phyloP scores from a whole-genome alignment of 805 yeast species.

The Starmerella stellata region DNA sequence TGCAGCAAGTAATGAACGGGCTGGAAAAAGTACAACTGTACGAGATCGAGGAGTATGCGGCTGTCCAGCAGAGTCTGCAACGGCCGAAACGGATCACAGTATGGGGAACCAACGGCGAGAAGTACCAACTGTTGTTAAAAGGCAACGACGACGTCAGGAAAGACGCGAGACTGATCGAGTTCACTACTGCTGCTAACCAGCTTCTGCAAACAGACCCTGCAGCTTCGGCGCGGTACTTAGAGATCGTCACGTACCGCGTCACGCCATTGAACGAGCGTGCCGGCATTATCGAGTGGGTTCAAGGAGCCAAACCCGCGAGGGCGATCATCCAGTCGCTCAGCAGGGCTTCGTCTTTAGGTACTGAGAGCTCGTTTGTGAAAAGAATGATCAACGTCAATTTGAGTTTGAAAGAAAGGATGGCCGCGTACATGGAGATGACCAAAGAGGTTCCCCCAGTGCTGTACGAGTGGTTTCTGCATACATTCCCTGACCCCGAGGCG shows the following conservation, averaged over 20 bases:
- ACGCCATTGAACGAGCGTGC: slow-evolving; percentile 68
- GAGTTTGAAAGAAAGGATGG: slow-evolving; percentile 18
- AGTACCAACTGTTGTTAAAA: slow-evolving; percentile 63
- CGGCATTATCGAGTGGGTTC: slow-evolving; percentile 86
- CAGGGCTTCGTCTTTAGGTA: slow-evolving; percentile 5
- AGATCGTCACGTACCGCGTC: slow-evolving; percentile 70
- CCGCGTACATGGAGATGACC: slow-evolving; percentile 23
- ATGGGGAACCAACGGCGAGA: slow-evolving; percentile 59
- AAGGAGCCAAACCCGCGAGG: slow-evolving; percentile 53
- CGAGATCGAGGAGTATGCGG: slow-evolving; percentile 48
- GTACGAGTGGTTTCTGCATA: slow-evolving; percentile 73
- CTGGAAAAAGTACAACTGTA: slow-evolving; percentile 26
- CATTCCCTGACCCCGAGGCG: slow-evolving; percentile 69
- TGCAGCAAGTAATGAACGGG: slow-evolving; percentile 15
- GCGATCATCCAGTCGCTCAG: slow-evolving; percentile 32
- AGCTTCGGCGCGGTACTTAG: slow-evolving; percentile 51
- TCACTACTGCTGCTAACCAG: slow-evolving; percentile 70
- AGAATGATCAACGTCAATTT: slow-evolving; percentile 19
- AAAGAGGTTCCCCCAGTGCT: slow-evolving; percentile 33
- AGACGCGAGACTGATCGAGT: slow-evolving; percentile 86
- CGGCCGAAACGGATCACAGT: slow-evolving; percentile 64
- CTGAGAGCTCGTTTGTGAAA: slow-evolving; percentile 24
- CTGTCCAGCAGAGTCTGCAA: slow-evolving; percentile 64
- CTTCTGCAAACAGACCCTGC: slow-evolving; percentile 48
- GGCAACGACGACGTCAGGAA: slow-evolving; percentile 81